Percentiles rank a stretch among this genome's conserved stretches.
Conservation (phyloP, 2,329 filamentous ascomycete species). For the Didymella exigua region DNA sequence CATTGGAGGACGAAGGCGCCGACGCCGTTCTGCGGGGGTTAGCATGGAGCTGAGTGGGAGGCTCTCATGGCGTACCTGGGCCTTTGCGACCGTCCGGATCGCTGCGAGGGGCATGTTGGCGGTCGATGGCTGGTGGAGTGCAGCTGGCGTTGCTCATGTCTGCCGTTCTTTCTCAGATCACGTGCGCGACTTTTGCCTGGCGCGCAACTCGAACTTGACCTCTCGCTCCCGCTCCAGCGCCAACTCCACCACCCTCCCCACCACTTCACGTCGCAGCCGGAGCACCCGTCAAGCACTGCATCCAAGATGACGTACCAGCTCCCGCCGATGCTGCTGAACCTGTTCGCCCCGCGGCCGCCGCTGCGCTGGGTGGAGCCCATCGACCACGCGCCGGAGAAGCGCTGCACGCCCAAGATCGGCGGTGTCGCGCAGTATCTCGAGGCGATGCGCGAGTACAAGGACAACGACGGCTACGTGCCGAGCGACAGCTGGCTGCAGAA, state of each 20-base stretch:
- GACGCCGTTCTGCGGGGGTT: constrained; percentile 58
- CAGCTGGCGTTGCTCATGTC: neutral
- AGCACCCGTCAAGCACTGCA: constrained; percentile 45
- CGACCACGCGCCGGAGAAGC: constrained; percentile 82
- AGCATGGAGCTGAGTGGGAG: neutral
- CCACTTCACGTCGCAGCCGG: constrained; percentile 29
- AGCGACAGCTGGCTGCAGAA: constrained; percentile 93
- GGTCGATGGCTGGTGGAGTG: constrained; percentile 21
- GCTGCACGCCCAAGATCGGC: constrained; percentile 72
- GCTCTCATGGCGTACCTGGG: constrained; percentile 55
- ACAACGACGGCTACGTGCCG: constrained; percentile 75
- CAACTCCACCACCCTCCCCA: constrained; percentile 28
- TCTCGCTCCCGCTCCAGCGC: neutral
- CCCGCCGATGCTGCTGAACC: constrained; percentile 86
- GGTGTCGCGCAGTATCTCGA: constrained; percentile 78
- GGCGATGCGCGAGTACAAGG: constrained; percentile 76
- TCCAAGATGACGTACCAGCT: constrained; percentile 90
- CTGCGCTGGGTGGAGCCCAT: constrained; percentile 84
- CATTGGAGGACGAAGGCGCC: constrained; percentile 97
- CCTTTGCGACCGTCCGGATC: constrained; percentile 60
- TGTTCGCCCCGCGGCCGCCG: constrained; percentile 93
- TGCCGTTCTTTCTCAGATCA: constrained; percentile 14
- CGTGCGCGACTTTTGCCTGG: constrained; percentile 31
- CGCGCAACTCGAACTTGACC: constrained; percentile 2
- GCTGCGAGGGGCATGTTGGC: constrained; percentile 55